phyloP scores from a whole-genome alignment of 2,329 filamentous ascomycete species.

The Dactylellina sp. region DNA sequence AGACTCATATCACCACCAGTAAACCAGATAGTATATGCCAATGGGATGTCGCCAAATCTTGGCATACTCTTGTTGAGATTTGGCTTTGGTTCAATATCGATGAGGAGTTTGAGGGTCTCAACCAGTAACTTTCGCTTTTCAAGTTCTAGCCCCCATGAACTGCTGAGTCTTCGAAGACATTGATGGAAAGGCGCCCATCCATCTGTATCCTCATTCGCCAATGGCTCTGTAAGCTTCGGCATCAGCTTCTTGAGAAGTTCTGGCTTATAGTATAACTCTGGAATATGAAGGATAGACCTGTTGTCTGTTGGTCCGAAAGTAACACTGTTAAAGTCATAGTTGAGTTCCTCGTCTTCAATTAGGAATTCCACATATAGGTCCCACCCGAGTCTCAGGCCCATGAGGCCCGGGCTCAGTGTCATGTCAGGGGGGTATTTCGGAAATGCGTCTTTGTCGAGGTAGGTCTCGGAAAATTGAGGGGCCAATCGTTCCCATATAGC shows the following conservation, averaged over 20 bases:
- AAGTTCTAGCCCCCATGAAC: neutral
- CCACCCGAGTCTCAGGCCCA: slow-evolving; percentile 11
- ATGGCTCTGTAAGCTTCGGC: neutral
- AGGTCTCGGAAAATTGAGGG: neutral
- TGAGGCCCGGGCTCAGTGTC: slow-evolving; percentile 1
- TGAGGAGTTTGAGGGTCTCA: neutral
- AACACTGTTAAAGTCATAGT: slow-evolving; percentile 28
- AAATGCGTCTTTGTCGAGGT: neutral
- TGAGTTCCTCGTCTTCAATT: slow-evolving; percentile 9
- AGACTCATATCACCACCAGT: slow-evolving; percentile 2
- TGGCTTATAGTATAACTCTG: neutral
- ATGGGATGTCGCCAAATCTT: slow-evolving; percentile 1
- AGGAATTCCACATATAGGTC: slow-evolving; percentile 36
- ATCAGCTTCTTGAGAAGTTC: slow-evolving; percentile 13
- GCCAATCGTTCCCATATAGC: slow-evolving; percentile 10
- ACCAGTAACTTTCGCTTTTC: neutral
- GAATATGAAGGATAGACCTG: slow-evolving; percentile 10
- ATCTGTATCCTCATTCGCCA: neutral
- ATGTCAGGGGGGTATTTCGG: neutral
- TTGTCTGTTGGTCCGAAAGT: neutral
- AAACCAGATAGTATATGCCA: slow-evolving; percentile 7
- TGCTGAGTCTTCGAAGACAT: slow-evolving; percentile 1
- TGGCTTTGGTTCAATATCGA: slow-evolving; percentile 19
- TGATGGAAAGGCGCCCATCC: slow-evolving; percentile 11
- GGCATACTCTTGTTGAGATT: slow-evolving; percentile 14